Conservation (phyloP, 768 basidiomycete genomes). For the Pleurotus eryngii region DNA sequence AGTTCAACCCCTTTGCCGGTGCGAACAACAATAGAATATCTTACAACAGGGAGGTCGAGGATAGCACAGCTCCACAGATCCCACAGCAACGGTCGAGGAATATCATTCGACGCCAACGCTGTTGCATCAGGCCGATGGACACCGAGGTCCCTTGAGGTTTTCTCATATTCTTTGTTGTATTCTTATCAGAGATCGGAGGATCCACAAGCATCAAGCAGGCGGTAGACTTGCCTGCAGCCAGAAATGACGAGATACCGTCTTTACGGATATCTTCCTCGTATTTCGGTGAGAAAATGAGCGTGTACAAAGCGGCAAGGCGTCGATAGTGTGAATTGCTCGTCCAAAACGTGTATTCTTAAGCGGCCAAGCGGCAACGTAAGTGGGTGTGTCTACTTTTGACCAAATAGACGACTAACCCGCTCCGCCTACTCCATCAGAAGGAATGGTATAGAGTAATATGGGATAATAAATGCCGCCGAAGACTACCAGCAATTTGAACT, state of each 20-base stretch:
- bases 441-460: conserved; percentile 27
- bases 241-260: conserved; percentile 29
- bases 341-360: conserved; percentile 38
- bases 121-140: conserved; percentile 24
- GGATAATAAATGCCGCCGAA: conserved; percentile 25
- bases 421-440: conserved; percentile 31
- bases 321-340: conserved; percentile 32
- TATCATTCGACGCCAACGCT: conserved; percentile 20
- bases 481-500: conserved; percentile 21
- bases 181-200: neutral
- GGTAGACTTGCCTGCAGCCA: conserved; percentile 26
- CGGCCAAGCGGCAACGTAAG: neutral
- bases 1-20: too few species aligned
- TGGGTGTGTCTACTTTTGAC: neutral
- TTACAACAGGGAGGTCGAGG: conserved; percentile 32
- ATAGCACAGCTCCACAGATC: conserved; percentile 23
- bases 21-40: neutral
- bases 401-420: conserved; percentile 23
- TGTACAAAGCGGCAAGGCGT: conserved; percentile 34
- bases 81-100: conserved; percentile 40
- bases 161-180: conserved; percentile 31
- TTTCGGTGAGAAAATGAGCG: conserved; percentile 31
- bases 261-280: conserved; percentile 33
- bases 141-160: conserved; percentile 27
- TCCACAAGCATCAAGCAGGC: neutral